A percentile compares a stretch with the other conserved stretches of the same genome.
Evolutionary conservation across 83 land plant species (phyloP).

Genomic region (Thuja plicata): DNA sequence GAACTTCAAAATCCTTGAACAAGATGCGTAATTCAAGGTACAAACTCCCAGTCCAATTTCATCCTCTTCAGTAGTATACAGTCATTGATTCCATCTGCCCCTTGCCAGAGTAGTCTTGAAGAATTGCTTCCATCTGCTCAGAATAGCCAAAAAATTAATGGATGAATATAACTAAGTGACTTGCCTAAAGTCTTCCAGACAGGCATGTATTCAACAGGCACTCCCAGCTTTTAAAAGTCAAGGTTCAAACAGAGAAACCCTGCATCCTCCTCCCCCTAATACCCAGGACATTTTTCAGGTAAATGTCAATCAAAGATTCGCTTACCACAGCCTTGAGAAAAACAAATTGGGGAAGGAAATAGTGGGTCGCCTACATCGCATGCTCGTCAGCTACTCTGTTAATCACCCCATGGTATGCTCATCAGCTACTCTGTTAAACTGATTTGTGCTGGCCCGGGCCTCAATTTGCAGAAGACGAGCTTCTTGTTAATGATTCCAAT

Average conservation of each 20-base stretch:
- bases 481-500: conserved; percentile 59
- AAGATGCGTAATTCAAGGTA: conserved; percentile 85
- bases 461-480: conserved; percentile 60
- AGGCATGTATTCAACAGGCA: not conserved
- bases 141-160: not conserved
- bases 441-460: conserved; percentile 58
- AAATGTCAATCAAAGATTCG: not conserved
- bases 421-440: conserved; percentile 78
- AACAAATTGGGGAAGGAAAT: conserved; percentile 77
- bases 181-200: not conserved
- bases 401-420: conserved; percentile 69
- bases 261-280: not conserved
- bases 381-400: conserved; percentile 65
- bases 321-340: conserved; percentile 87
- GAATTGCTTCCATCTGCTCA: conserved; percentile 78
- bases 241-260: not conserved
- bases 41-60: conserved; percentile 64
- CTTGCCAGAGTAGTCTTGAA: conserved; percentile 51
- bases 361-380: conserved; percentile 40
- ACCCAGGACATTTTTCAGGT: too few species aligned
- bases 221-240: not conserved
- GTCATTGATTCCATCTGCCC: conserved; percentile 78
- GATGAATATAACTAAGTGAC: not conserved
- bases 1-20: conserved; percentile 70
- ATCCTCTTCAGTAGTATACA: conserved; percentile 48